Conservation (phyloP, 495 filamentous ascomycete species). For the Aspergillus panamensis region DNA sequence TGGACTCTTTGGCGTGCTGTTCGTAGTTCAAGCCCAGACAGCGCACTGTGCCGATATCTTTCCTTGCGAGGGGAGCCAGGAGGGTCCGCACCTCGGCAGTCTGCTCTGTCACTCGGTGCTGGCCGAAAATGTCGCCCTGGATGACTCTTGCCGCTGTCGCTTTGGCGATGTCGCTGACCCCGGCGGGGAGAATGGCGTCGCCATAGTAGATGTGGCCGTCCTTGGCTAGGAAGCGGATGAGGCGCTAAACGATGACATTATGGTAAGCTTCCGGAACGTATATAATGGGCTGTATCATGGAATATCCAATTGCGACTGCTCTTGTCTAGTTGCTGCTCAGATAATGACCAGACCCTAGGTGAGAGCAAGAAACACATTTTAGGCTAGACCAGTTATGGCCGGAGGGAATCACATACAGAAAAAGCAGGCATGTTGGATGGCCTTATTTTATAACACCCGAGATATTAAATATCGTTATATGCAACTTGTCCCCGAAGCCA, state of each 20-base stretch:
- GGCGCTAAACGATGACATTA: conserved; percentile 47
- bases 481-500: neutral
- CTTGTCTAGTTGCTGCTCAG: too few species aligned
- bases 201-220: conserved; percentile 78
- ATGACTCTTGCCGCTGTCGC: conserved; percentile 65
- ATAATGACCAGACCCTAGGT: too few species aligned
- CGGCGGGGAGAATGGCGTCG: conserved; percentile 71
- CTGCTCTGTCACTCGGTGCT: conserved; percentile 66
- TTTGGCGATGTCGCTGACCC: conserved; percentile 63
- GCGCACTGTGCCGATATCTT: conserved; percentile 70
- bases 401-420: conserved; percentile 27
- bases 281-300: neutral
- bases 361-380: neutral
- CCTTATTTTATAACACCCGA: neutral
- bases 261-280: neutral
- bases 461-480: too few species aligned
- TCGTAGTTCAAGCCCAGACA: conserved; percentile 82
- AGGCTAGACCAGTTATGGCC: neutral
- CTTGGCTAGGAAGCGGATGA: conserved; percentile 74
- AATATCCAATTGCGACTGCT: neutral
- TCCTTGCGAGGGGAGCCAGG: conserved; percentile 63
- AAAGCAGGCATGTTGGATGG: conserved; percentile 34
- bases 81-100: conserved; percentile 62
- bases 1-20: conserved; percentile 73
- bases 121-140: conserved; percentile 69